Evolutionary conservation across 139 green algal species (phyloP), one percentile per base, ranked within the genome.

Genomic region (Haematococcus sp.): DNA sequence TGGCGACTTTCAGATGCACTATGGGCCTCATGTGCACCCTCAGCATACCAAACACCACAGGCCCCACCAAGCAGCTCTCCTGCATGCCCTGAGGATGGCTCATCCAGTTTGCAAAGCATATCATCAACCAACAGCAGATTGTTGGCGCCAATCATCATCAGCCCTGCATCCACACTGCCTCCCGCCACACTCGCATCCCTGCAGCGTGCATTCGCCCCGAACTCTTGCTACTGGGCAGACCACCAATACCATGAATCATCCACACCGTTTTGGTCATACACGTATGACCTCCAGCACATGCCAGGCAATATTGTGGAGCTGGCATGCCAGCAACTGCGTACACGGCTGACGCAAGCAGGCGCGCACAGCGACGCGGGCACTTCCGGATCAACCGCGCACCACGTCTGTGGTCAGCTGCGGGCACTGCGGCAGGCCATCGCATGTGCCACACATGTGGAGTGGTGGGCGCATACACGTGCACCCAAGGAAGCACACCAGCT

Each of bases 261-360:
- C 25, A 81, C 79, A 2, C 79, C 79, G 7, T 84, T 84, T 74
- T 81, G 77, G 68, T 71, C 46, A 33, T 84, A 81, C 63, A 13
- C 80, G 20, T 59, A 78, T 34, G 55, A 63, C 22, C 44, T 84
- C 52, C 71, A 56, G 32, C 68, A 69, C 51, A 33, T 51, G 1
- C 56, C 71, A 35, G 30, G 3, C 0, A 77, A 71, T 13, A 70
- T 77, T 30, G 59, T 84, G 0, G 78, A 84, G 55, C 35, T 61
- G 22, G 73, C 78, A 0, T 54, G 52, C 2, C 60, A 74, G n/a
- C 2, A 27, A 17, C 61, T 83, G 60, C 61, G 75, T 25, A 1
- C 34, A 4, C n/a, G 51, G 30, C 46, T 80, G 23, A 31, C 74
- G 25, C 51, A 63, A 65, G n/a, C 58, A 65, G 58, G 3, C 17